Conservation (phyloP, 345 rosid species). For the Mercurialis annua region DNA sequence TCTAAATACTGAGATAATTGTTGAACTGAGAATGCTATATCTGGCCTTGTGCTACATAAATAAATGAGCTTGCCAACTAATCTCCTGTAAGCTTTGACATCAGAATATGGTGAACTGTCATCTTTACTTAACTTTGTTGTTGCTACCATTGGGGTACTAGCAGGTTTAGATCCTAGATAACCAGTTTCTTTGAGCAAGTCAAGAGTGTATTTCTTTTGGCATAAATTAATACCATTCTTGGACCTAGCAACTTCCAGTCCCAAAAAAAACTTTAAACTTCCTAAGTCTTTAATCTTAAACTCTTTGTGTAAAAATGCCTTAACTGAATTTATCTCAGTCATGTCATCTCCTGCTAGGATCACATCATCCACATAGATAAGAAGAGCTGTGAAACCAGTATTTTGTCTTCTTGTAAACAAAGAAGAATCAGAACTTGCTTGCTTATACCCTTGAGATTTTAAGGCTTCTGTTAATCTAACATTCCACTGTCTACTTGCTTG, state of each 20-base stretch:
- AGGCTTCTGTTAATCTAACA: not conserved
- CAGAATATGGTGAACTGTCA: no score
- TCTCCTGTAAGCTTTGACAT: no score
- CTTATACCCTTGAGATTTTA: not conserved
- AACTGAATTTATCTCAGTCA: not conserved
- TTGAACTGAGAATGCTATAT: no score
- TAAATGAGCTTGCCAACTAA: not conserved
- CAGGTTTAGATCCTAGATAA: not conserved
- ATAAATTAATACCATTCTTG: not conserved
- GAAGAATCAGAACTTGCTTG: not conserved
- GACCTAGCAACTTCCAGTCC: not conserved
- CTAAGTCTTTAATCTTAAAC: not conserved
- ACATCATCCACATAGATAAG: no score
- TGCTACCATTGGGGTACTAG: not conserved
- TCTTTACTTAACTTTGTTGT: no score
- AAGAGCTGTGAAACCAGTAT: no score
- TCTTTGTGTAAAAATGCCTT: no score
- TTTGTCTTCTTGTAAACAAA: not conserved
- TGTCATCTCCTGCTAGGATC: not conserved
- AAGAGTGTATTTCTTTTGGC: not conserved
- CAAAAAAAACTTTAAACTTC: not conserved
- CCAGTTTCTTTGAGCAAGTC: not conserved
- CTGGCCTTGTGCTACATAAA: no score
- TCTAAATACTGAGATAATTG: no score
- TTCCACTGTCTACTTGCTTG: no score